These are phyloP conservation scores for Selaginella moellendorffii DNA, from an alignment of 75 land plant genomes.

Conservation along the genomic window DNA sequence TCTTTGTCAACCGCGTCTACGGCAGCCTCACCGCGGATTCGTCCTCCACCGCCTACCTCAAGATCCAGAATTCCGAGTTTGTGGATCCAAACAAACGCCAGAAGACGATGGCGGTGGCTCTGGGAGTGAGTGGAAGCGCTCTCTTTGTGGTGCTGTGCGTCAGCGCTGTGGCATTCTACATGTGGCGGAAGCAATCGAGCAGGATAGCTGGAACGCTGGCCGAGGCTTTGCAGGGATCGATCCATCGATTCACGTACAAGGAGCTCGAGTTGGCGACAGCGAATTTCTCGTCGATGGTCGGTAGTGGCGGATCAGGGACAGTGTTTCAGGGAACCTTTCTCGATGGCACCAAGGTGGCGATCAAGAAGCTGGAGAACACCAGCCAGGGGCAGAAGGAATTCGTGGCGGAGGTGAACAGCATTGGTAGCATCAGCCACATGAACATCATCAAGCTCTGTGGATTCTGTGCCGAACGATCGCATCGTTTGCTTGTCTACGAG, in stretches of 20 bases:
- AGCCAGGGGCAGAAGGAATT: slow-evolving; percentile 2
- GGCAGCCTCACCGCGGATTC: slow-evolving; percentile 1
- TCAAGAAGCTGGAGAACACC: background rate
- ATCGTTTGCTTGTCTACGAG: slow-evolving; percentile 3
- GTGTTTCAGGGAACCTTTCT: background rate
- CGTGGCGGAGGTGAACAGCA: background rate
- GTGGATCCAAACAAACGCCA: background rate
- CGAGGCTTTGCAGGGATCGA: background rate
- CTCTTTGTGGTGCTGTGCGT: background rate
- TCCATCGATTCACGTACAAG: background rate
- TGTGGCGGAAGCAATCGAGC: background rate
- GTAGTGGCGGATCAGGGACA: background rate
- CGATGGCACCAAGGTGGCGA: background rate
- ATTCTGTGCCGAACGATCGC: background rate
- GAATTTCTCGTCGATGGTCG: background rate
- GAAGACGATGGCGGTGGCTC: background rate
- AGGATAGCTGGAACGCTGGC: background rate
- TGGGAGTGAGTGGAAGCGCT: background rate
- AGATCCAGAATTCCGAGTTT: background rate
- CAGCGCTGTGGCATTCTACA: background rate
- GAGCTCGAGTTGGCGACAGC: background rate
- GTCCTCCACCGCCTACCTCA: background rate
- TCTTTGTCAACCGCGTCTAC: background rate
- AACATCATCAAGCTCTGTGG: slow-evolving; percentile 7
- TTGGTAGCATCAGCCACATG: background rate